Evolutionary conservation across 2,329 filamentous ascomycete genomes (phyloP).

Genomic region (Aphanocladium album): DNA sequence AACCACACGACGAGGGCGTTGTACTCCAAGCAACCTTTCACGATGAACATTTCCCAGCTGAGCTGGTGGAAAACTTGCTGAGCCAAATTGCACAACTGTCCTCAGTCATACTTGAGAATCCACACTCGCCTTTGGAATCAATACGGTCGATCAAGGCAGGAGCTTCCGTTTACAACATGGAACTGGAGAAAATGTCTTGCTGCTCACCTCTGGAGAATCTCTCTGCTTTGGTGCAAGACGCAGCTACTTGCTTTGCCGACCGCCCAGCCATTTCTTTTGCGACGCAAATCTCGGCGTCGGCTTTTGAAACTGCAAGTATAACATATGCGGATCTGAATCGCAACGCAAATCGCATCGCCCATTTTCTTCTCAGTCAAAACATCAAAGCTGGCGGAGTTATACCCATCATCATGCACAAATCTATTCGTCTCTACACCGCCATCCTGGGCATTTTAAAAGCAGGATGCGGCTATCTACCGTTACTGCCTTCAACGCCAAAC

Average conservation of each 20-base stretch:
- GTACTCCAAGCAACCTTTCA: slow-evolving; percentile 45
- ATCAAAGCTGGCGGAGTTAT: slow-evolving; percentile 53
- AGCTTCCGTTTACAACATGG: neutral
- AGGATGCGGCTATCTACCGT: slow-evolving; percentile 74
- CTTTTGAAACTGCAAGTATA: slow-evolving; percentile 36
- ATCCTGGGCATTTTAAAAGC: slow-evolving; percentile 71
- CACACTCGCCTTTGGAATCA: slow-evolving; percentile 10
- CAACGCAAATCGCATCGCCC: slow-evolving; percentile 59
- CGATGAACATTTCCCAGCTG: slow-evolving; percentile 42
- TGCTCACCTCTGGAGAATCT: slow-evolving; percentile 41
- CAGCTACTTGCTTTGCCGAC: neutral
- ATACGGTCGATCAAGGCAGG: neutral
- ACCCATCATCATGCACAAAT: slow-evolving; percentile 76
- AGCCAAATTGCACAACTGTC: slow-evolving; percentile 56
- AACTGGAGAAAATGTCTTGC: neutral
- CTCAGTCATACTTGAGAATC: slow-evolving; percentile 24
- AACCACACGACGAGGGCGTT: slow-evolving; percentile 49
- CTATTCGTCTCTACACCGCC: slow-evolving; percentile 62
- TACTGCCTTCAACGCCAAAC: slow-evolving; percentile 65
- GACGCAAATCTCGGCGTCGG: neutral
- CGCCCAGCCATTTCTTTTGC: slow-evolving; percentile 8
- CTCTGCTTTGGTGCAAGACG: slow-evolving; percentile 59
- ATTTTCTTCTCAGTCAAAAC: slow-evolving; percentile 42
- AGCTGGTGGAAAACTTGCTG: slow-evolving; percentile 52
- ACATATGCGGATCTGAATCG: slow-evolving; percentile 62